A percentile compares a stretch with the other conserved stretches of the same genome.
phyloP scores from a whole-genome alignment of 2,329 filamentous ascomycete genomes.

The Podosphaera xanthii region DNA sequence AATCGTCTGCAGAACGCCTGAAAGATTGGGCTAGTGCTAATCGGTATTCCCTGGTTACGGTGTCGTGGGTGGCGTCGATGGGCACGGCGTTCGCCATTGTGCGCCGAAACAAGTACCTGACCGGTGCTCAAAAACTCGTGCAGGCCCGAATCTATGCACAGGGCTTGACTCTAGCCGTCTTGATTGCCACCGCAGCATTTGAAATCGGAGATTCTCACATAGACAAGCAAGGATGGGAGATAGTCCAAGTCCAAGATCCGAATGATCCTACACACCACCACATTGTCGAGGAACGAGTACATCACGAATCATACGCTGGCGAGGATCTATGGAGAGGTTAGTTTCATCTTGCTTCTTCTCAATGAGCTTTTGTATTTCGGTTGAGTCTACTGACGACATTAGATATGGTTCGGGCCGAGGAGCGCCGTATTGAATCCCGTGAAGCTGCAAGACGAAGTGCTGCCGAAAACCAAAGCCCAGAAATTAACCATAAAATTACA shows the following conservation, averaged over 20 bases:
- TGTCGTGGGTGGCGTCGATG: slow-evolving; percentile 44
- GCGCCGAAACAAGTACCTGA: slow-evolving; percentile 37
- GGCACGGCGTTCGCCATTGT: slow-evolving; percentile 38
- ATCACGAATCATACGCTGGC: slow-evolving; percentile 68
- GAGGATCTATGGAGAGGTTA: slow-evolving; percentile 83
- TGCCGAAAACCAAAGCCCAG: too few species aligned
- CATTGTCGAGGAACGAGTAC: slow-evolving; percentile 65
- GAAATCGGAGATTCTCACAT: slow-evolving; percentile 54
- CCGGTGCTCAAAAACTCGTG: slow-evolving; percentile 43
- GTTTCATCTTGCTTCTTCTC: slow-evolving; percentile 14
- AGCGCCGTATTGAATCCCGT: slow-evolving; percentile 29
- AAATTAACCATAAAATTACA: too few species aligned
- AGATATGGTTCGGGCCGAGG: slow-evolving; percentile 71
- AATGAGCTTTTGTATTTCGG: background rate
- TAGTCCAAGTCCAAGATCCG: slow-evolving; percentile 56
- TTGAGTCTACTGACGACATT: slow-evolving; percentile 14
- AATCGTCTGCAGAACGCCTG: slow-evolving; percentile 34
- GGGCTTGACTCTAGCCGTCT: slow-evolving; percentile 42
- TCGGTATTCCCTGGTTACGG: slow-evolving; percentile 45
- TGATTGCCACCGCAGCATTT: slow-evolving; percentile 44
- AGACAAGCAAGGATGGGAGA: slow-evolving; percentile 64
- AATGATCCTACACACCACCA: slow-evolving; percentile 65
- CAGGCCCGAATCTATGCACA: slow-evolving; percentile 59
- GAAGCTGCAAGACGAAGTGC: slow-evolving; percentile 2
- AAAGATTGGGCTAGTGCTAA: slow-evolving; percentile 49